These are phyloP conservation scores for Colletotrichum coccodes DNA, from an alignment of 2,329 filamentous ascomycete species.

Conservation along the genomic window DNA sequence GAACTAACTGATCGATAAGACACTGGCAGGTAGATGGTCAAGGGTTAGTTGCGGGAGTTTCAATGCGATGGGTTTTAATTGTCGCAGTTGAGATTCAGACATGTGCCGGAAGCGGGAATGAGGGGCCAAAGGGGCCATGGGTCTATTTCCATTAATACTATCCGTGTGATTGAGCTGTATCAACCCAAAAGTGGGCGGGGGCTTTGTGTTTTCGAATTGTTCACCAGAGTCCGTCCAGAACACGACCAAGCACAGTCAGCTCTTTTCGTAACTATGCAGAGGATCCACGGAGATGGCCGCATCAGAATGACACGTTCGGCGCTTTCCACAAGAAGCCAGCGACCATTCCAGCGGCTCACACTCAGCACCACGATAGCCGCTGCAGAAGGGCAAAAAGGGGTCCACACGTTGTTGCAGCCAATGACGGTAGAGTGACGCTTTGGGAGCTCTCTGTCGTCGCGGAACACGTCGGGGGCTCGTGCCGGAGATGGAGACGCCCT, in stretches of 20 bases:
- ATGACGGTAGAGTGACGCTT: not conserved
- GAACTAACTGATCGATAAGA: conserved; percentile 24
- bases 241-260: not conserved
- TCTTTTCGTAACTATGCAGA: not conserved
- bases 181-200: not conserved
- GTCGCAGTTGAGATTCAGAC: conserved; percentile 19
- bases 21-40: not conserved
- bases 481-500: not conserved
- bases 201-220: not conserved
- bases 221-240: not conserved
- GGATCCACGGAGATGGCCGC: conserved; percentile 1
- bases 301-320: not conserved
- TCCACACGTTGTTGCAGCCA: conserved; percentile 9
- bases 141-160: not conserved
- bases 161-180: not conserved
- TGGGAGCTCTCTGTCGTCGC: not conserved
- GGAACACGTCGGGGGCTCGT: not conserved
- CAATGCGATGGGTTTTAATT: conserved; percentile 14
- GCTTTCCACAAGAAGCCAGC: not conserved
- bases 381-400: conserved; percentile 2
- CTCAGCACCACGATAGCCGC: not conserved
- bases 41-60: conserved; percentile 16
- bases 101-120: not conserved
- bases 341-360: not conserved
- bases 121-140: conserved; percentile 1